Evolutionary conservation across 2,329 filamentous ascomycete genomes (phyloP).

Genomic region (Beauveria australis): DNA sequence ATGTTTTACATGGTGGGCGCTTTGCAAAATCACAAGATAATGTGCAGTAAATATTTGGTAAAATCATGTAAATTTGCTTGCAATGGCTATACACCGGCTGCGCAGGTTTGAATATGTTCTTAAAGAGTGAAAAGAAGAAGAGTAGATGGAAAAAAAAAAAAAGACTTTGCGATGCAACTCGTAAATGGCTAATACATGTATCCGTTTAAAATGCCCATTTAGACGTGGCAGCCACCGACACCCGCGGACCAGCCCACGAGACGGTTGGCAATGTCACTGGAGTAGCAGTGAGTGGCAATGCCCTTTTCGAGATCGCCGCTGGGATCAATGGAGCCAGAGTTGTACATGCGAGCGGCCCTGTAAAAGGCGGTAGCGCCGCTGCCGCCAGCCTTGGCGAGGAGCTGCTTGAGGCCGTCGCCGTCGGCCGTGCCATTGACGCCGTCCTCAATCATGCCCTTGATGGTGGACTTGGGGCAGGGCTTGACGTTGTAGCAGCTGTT

Average conservation of each 20-base stretch:
- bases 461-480: conserved; percentile 19
- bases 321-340: conserved; percentile 33
- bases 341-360: conserved; percentile 39
- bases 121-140: background rate
- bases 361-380: conserved; percentile 32
- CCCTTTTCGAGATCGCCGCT: conserved; percentile 29
- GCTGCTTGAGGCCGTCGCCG: conserved; percentile 34
- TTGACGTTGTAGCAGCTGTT: conserved; percentile 26
- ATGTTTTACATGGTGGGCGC: too few species aligned
- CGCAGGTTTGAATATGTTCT: background rate
- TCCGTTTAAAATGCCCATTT: background rate
- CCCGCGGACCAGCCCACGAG: conserved; percentile 6
- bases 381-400: conserved; percentile 22
- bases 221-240: background rate
- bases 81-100: background rate
- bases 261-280: conserved; percentile 35
- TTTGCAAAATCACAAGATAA: too few species aligned
- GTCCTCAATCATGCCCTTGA: conserved; percentile 28
- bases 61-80: background rate
- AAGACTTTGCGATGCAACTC: background rate
- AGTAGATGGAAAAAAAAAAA: background rate
- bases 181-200: background rate
- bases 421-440: conserved; percentile 31
- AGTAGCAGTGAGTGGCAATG: conserved; percentile 41
- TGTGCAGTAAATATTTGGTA: too few species aligned